A percentile compares a stretch with the other conserved stretches of the same genome.
phyloP scores from a whole-genome alignment of 768 basidiomycete genomes.

The Neoboletus subvelutipes region DNA sequence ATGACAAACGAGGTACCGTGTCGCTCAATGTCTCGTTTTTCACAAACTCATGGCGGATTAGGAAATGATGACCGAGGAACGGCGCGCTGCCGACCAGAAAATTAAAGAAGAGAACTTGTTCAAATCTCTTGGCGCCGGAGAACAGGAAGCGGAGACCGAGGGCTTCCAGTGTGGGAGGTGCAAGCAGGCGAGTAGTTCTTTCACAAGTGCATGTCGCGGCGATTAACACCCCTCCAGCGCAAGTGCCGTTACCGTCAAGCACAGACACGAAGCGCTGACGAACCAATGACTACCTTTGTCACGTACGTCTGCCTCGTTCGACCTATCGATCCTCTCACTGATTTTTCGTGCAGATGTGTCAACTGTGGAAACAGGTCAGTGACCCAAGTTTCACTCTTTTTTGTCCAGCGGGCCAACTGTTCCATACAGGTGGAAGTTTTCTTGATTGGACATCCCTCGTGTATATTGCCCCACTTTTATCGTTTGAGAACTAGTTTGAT shows the following conservation, averaged over 20 bases:
- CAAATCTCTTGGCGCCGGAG: slow-evolving; percentile 86
- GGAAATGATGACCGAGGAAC: slow-evolving; percentile 97
- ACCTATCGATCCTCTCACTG: not conserved
- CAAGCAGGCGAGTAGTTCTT: slow-evolving; percentile 64
- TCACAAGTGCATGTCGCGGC: not conserved
- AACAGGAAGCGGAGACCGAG: slow-evolving; percentile 92
- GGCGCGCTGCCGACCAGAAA: slow-evolving; percentile 78
- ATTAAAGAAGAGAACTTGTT: slow-evolving; percentile 86
- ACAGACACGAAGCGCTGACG: slow-evolving; percentile 96
- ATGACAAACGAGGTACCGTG: slow-evolving; percentile 75
- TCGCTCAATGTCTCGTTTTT: not conserved
- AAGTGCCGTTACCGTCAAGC: slow-evolving; percentile 94
- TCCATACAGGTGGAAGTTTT: slow-evolving; percentile 58
- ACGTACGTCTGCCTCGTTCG: slow-evolving; percentile 50
- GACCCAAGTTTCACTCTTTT: not conserved
- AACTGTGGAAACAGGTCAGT: slow-evolving; percentile 61
- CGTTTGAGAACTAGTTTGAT: not conserved
- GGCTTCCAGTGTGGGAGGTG: slow-evolving; percentile 97
- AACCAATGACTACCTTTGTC: slow-evolving; percentile 98
- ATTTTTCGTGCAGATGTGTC: slow-evolving; percentile 47
- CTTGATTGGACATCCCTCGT: slow-evolving; percentile 33
- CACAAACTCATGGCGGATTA: slow-evolving; percentile 28
- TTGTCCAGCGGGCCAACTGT: not conserved
- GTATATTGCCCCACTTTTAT: slow-evolving; percentile 7
- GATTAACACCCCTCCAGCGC: slow-evolving; percentile 41